Conservation (phyloP, 352 stramenopile genomes). For the Phytophthora fragariae region DNA sequence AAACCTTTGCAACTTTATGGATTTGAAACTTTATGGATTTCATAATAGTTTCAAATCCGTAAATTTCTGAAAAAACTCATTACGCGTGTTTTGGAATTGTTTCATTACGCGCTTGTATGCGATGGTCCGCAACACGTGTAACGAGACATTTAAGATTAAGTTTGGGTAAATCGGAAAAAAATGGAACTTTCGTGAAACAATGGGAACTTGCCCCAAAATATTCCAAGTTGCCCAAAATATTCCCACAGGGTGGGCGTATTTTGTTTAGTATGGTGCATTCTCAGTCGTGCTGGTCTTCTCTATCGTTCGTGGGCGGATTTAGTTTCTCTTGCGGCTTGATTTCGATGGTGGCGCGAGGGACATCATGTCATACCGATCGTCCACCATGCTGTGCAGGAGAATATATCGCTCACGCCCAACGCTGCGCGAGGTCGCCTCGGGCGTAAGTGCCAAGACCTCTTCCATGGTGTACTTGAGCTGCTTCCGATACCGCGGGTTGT, state of each 20-base stretch:
- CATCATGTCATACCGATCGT: constrained; percentile 90
- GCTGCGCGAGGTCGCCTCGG: constrained; percentile 47
- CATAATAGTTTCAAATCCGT: no score
- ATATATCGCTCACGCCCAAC: constrained; percentile 79
- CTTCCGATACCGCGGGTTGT: constrained; percentile 81
- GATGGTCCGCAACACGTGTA: no score
- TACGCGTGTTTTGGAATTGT: no score
- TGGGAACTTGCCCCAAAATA: no score
- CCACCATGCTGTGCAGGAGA: constrained; percentile 82
- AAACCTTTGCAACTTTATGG: no score
- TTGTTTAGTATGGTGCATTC: background rate
- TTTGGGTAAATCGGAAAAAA: no score
- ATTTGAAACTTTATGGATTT: no score
- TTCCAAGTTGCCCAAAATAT: background rate
- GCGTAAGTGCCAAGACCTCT: constrained; percentile 63
- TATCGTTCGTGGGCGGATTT: background rate
- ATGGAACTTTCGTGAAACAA: no score
- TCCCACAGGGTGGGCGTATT: constrained; percentile 5
- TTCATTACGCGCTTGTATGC: no score
- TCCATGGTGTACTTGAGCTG: constrained; percentile 85
- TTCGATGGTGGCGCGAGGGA: constrained; percentile 68
- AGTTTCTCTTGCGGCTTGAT: constrained; percentile 40
- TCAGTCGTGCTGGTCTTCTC: constrained; percentile 2
- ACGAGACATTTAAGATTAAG: no score
- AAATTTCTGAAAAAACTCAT: no score